Conservation (phyloP, 352 stramenopile genomes). For the Phytophthora megakarya region DNA sequence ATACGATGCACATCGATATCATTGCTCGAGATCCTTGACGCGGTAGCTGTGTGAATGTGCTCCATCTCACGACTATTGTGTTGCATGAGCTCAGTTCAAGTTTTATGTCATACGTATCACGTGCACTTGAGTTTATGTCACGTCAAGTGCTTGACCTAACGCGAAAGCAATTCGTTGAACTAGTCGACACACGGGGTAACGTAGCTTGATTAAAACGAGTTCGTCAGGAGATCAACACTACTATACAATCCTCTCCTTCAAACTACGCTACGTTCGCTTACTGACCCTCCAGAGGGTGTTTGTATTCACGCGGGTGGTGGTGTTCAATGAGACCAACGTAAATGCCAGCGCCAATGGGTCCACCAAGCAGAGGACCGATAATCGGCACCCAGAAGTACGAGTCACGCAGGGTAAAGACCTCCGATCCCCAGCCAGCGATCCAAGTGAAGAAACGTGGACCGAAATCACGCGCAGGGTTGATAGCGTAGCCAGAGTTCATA, state of each 20-base stretch:
- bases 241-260: conserved; percentile 33
- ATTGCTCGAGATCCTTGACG: not conserved
- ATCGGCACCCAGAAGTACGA: conserved; percentile 73
- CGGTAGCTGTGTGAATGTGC: not conserved
- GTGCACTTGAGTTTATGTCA: not conserved
- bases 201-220: conserved; percentile 8
- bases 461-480: conserved; percentile 71
- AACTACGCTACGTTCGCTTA: conserved; percentile 17
- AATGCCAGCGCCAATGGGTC: conserved; percentile 41
- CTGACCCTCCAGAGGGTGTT: conserved; percentile 39
- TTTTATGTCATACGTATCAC: too few species aligned
- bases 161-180: conserved; percentile 8
- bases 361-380: conserved; percentile 50
- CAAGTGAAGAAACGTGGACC: conserved; percentile 51
- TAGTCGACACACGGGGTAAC: conserved; percentile 21
- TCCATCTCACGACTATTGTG: not conserved
- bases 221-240: conserved; percentile 22
- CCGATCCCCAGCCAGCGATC: conserved; percentile 45
- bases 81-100: conserved; percentile 4
- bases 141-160: not conserved
- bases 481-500: conserved; percentile 72
- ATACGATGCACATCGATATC: conserved; percentile 7
- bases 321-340: conserved; percentile 52
- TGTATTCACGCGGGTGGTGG: conserved; percentile 57
- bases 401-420: conserved; percentile 42